These are phyloP conservation scores for Citrus cavaleriei DNA, from an alignment of 345 rosid species.

Conservation along the genomic window DNA sequence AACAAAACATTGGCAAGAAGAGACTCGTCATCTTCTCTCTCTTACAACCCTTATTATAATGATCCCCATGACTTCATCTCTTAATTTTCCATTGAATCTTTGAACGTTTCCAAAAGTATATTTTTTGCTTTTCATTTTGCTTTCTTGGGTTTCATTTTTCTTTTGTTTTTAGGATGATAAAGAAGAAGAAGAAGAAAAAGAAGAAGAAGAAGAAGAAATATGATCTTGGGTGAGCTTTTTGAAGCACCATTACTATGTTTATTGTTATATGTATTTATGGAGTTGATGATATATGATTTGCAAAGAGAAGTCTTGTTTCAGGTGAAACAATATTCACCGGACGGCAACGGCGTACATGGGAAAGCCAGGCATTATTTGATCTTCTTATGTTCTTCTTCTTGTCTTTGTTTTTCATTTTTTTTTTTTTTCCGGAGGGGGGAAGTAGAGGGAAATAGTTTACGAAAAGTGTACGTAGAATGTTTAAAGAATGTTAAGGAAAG, in stretches of 20 bases:
- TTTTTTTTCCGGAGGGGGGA: not conserved
- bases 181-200: not conserved
- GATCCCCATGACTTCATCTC: not conserved
- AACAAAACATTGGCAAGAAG: conserved; percentile 5
- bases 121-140: not conserved
- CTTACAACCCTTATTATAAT: not conserved
- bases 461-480: not conserved
- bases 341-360: conserved; percentile 44
- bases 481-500: not conserved
- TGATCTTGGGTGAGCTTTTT: not conserved
- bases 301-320: not conserved
- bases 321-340: conserved; percentile 8
- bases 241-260: not conserved
- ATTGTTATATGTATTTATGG: not conserved
- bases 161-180: not conserved
- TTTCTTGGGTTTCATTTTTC: not conserved
- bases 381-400: not conserved
- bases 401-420: not conserved
- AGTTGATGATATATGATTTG: not conserved
- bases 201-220: conserved; percentile 1
- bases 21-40: conserved; percentile 11
- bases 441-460: not conserved
- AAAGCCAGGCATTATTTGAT: conserved; percentile 41
- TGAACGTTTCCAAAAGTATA: not conserved
- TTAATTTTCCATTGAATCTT: not conserved